These are phyloP conservation scores for Colletotrichum phormii DNA, from an alignment of 2,329 filamentous ascomycete species.

Conservation along the genomic window DNA sequence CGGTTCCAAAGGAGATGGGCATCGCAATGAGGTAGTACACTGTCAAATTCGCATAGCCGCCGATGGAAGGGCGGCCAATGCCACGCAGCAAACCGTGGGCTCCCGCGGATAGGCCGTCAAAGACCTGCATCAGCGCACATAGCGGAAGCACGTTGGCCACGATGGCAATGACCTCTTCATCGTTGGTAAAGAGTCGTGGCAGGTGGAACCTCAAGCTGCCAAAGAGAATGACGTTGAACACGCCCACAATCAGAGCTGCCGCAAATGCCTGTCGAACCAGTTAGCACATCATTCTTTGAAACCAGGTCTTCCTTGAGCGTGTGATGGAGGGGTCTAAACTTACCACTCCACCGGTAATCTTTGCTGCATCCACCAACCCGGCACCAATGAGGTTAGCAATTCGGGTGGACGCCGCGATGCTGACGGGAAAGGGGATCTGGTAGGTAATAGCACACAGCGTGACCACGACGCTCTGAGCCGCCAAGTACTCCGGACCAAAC, in stretches of 20 bases:
- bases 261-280: conserved; percentile 59
- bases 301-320: too few relatives aligned
- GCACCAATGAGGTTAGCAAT: conserved; percentile 94
- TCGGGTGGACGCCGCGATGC: conserved; percentile 87
- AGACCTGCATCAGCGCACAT: conserved; percentile 89
- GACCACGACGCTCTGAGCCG: conserved; percentile 87
- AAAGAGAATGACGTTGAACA: conserved; percentile 82
- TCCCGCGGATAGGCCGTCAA: conserved; percentile 82
- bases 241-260: conserved; percentile 76
- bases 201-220: conserved; percentile 77
- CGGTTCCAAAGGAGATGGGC: conserved; percentile 82
- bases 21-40: conserved; percentile 89
- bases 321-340: conserved; percentile 41
- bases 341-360: conserved; percentile 81
- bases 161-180: conserved; percentile 75
- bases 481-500: conserved; percentile 82
- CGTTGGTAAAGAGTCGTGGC: conserved; percentile 81
- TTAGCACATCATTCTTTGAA: conserved; percentile 41
- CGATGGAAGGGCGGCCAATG: conserved; percentile 88
- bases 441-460: conserved; percentile 85
- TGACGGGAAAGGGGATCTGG: conserved; percentile 92
- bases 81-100: conserved; percentile 89
- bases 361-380: conserved; percentile 82
- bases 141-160: conserved; percentile 80
- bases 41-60: conserved; percentile 87